Evolutionary conservation across 306 rosid species (phyloP).

Genomic region (Vigna unguiculata): DNA sequence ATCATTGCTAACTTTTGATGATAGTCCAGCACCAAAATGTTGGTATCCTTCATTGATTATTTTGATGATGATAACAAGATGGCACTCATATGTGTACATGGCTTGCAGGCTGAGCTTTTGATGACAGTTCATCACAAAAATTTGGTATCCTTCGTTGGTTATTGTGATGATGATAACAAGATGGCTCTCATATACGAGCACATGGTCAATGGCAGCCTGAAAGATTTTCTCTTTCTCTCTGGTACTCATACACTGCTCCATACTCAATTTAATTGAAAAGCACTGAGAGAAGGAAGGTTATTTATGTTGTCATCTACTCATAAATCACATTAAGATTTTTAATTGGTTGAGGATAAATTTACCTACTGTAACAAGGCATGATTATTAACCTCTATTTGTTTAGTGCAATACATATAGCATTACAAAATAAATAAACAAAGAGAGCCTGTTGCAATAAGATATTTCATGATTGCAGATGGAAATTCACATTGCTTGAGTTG

Average conservation of each 20-base stretch:
- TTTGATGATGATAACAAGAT: constrained; percentile 61
- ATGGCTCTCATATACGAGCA: constrained; percentile 75
- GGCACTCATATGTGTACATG: constrained; percentile 55
- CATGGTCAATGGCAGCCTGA: constrained; percentile 71
- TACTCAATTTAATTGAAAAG: background rate
- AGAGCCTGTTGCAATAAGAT: constrained; percentile 32
- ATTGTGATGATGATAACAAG: constrained; percentile 63
- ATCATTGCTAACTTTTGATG: constrained; percentile 59
- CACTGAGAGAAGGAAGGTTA: background rate
- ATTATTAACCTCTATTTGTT: background rate
- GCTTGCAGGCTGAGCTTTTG: constrained; percentile 72
- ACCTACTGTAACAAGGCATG: background rate
- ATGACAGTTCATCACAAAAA: constrained; percentile 80
- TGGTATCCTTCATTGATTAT: constrained; percentile 66
- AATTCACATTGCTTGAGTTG: constrained; percentile 57
- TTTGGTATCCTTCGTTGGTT: constrained; percentile 71
- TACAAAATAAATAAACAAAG: constrained; percentile 14
- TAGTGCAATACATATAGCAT: constrained; percentile 15
- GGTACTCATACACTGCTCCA: constrained; percentile 43
- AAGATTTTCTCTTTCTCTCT: constrained; percentile 57
- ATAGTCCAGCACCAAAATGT: constrained; percentile 67
- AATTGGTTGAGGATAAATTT: too few species aligned
- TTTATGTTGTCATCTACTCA: background rate
- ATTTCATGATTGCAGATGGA: constrained; percentile 54
- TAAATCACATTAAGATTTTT: too few species aligned